Evolutionary conservation across 2,329 filamentous ascomycete species (phyloP).

Genomic region (Clonostachys chloroleuca): DNA sequence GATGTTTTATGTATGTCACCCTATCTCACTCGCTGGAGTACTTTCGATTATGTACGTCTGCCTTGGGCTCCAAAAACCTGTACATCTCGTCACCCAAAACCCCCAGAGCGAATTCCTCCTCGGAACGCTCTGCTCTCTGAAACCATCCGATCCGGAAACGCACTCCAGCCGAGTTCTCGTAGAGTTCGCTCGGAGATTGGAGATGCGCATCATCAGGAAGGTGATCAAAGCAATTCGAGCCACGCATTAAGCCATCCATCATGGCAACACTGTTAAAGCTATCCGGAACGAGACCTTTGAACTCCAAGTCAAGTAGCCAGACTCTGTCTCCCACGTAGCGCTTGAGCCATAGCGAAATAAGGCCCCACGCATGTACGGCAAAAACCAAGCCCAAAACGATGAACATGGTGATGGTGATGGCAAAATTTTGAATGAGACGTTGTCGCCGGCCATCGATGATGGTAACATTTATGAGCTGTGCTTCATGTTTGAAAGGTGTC

Average conservation of each 20-base stretch:
- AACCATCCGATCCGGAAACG: not conserved
- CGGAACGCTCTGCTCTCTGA: not conserved
- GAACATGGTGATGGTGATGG: not conserved
- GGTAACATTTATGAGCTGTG: not conserved
- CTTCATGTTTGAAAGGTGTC: not conserved
- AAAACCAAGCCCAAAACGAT: not conserved
- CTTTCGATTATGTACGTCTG: not conserved
- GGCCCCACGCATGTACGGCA: not conserved
- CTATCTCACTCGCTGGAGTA: too few relatives aligned
- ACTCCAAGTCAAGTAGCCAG: not conserved
- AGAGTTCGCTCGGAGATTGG: not conserved
- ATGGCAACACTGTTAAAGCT: not conserved
- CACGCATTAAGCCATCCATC: not conserved
- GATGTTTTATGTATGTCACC: too few relatives aligned
- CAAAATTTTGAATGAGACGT: not conserved
- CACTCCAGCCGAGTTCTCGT: not conserved
- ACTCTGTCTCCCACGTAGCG: not conserved
- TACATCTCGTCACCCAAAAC: not conserved
- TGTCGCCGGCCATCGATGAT: not conserved
- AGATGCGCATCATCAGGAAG: not conserved
- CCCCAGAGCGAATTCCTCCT: not conserved
- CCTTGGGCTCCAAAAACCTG: not conserved
- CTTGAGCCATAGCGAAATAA: not conserved
- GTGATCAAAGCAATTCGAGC: not conserved
- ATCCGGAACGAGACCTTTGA: not conserved